Evolutionary conservation across 2,329 filamentous ascomycete species (phyloP).

Genomic region (Exophiala lecanii-corni): DNA sequence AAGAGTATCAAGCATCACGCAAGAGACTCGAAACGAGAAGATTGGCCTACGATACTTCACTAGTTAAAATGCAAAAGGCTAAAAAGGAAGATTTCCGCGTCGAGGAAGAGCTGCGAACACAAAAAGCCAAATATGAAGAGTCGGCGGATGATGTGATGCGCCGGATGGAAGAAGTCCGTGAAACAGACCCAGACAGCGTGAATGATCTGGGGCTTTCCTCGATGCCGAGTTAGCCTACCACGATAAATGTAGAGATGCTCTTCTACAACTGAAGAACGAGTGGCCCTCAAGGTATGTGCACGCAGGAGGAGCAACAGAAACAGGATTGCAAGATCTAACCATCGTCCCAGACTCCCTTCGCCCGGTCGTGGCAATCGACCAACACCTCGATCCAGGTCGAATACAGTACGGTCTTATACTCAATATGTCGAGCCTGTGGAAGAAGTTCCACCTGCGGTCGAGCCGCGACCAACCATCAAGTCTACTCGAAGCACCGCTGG

Average conservation of each 20-base stretch:
- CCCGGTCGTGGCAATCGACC: slow-evolving; percentile 35
- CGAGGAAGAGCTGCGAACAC: slow-evolving; percentile 84
- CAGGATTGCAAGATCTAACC: not conserved
- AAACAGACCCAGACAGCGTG: slow-evolving; percentile 79
- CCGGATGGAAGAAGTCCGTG: slow-evolving; percentile 94
- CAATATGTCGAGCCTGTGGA: slow-evolving; percentile 55
- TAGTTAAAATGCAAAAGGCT: slow-evolving; percentile 84
- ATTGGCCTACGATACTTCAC: slow-evolving; percentile 84
- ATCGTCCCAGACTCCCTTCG: not conserved
- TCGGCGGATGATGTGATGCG: slow-evolving; percentile 85
- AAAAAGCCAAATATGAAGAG: slow-evolving; percentile 96
- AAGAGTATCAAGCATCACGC: slow-evolving; percentile 87
- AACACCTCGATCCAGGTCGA: slow-evolving; percentile 53
- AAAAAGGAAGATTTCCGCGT: slow-evolving; percentile 91
- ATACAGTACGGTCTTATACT: slow-evolving; percentile 59
- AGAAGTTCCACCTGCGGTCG: slow-evolving; percentile 51
- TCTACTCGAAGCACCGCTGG: slow-evolving; percentile 39
- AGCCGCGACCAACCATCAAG: slow-evolving; percentile 48
- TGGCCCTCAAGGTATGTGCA: slow-evolving; percentile 60
- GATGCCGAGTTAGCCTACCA: slow-evolving; percentile 89
- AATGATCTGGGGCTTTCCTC: slow-evolving; percentile 72
- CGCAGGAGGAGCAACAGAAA: no score
- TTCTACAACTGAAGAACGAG: slow-evolving; percentile 64
- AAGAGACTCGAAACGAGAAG: slow-evolving; percentile 92
- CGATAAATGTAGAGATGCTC: slow-evolving; percentile 81